A percentile compares a stretch with the other conserved stretches of the same genome.
Evolutionary conservation across 768 basidiomycete genomes (phyloP).

Genomic region (Strobilomyces confusus): DNA sequence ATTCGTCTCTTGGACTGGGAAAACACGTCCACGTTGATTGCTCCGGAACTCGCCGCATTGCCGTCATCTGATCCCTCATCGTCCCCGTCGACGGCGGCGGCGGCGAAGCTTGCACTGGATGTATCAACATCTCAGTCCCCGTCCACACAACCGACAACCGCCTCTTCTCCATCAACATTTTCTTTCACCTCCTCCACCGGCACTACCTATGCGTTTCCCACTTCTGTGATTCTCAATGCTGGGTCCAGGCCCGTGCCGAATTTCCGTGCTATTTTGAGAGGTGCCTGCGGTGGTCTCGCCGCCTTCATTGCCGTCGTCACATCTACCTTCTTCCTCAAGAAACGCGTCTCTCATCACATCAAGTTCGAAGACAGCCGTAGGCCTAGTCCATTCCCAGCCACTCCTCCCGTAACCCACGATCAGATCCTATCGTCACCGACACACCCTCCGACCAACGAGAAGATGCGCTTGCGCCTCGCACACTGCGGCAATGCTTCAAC

Average conservation of each 20-base stretch:
- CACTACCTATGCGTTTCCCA: background rate
- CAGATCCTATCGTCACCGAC: background rate
- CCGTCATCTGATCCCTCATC: background rate
- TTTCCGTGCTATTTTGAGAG: constrained; percentile 1
- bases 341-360: background rate
- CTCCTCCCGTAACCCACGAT: background rate
- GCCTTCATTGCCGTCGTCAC: background rate
- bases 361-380: background rate
- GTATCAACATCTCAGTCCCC: background rate
- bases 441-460: background rate
- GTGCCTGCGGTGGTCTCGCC: constrained; percentile 8
- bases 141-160: background rate
- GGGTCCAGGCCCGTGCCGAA: constrained; percentile 5
- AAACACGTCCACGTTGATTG: background rate
- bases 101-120: background rate
- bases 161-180: background rate
- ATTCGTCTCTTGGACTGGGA: constrained; percentile 12
- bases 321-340: constrained; percentile 4
- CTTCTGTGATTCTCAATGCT: background rate
- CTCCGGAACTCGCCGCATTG: background rate
- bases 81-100: background rate
- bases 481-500: background rate
- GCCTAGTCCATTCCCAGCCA: constrained; percentile 4
- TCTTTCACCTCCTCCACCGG: background rate
- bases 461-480: background rate